Evolutionary conservation across 176 grass and related monocot species (phyloP).

Genomic region (Phragmites australis): DNA sequence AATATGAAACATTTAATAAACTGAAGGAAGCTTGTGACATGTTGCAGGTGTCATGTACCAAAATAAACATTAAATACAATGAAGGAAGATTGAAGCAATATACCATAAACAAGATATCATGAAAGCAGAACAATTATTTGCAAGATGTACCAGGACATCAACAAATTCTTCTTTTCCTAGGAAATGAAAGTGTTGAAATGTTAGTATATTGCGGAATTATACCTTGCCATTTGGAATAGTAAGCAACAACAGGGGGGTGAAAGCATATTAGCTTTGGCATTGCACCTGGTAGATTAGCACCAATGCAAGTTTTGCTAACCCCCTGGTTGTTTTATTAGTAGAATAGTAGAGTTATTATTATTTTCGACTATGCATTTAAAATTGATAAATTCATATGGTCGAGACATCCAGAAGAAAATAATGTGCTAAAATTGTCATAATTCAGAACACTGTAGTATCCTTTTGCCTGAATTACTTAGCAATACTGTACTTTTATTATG

Average conservation of each 20-base stretch:
- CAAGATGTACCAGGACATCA: background rate
- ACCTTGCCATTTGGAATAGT: background rate
- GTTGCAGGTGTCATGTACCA: background rate
- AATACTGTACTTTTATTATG: background rate
- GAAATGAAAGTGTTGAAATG: background rate
- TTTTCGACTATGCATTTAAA: background rate
- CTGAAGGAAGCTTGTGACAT: background rate
- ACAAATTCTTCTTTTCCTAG: background rate
- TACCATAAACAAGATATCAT: background rate
- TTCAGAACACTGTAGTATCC: slow-evolving; percentile 8
- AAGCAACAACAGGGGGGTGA: background rate
- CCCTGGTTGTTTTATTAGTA: slow-evolving; percentile 5
- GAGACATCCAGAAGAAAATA: slow-evolving; percentile 6
- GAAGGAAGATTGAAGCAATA: too few species aligned
- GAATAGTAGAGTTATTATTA: background rate
- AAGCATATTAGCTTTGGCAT: background rate
- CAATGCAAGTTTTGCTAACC: background rate
- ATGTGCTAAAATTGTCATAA: background rate
- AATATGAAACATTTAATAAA: background rate
- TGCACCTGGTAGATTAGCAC: background rate
- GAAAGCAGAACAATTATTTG: slow-evolving; percentile 7
- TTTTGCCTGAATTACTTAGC: background rate
- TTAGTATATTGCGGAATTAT: background rate
- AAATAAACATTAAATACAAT: background rate
- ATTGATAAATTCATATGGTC: background rate